Base-by-base conservation (phyloP, 208 protist genomes). In the Leptomonas pyrrhocoris region DNA sequence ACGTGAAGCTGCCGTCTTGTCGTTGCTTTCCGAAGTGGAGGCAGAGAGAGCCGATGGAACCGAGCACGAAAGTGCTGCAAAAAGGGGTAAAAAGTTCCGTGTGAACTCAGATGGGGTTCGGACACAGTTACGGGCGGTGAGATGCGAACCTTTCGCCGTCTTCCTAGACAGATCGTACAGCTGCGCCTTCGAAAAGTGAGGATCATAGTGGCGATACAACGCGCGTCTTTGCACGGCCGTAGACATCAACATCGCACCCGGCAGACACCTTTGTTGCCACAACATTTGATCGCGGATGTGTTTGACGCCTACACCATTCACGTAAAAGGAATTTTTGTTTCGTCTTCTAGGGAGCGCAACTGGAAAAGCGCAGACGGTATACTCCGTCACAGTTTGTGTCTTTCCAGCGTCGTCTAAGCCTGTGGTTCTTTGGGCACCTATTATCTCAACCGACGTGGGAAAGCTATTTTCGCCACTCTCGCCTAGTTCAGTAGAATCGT, bases 221-320 rank as follows among this genome's bases (percentile, higher is more conserved):
- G 61, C 48, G 25, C 61, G 6, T 51, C 21, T 45, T 19, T 67
- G 43, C 30, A 42, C 46, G 15, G 61, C 61, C 2, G 57, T 8
- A 8, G 2, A 45, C 61, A 67, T 42, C 23, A 67, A 18, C 18
- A 53, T 21, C 12, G 61, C 61, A 42, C 46, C 48, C 16, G 48
- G 36, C n/a, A 57, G 11, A n/a, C 48, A 55, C 2, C 23, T 13
- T 36, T n/a, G 46, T 19, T 34, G 6, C 38, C 40, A 50, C 42
- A 21, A 23, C 38, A 19, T 2, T 45, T 51, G 58, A n/a, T 51
- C 7, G 13, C 16, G 27, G 23, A 13, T 21, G 28, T 49, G 30
- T 49, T 0, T 16, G 8, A 19, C 1, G 4, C 13, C 21, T 13
- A 15, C 0, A 34, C 38, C 56, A 7, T 12, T 34, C 15, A 49